Percentiles rank a stretch among this genome's conserved stretches.
These are phyloP conservation scores for Apiotrichum brassicae DNA, from an alignment of 1,284 basidiomycete species.

Conservation along the genomic window DNA sequence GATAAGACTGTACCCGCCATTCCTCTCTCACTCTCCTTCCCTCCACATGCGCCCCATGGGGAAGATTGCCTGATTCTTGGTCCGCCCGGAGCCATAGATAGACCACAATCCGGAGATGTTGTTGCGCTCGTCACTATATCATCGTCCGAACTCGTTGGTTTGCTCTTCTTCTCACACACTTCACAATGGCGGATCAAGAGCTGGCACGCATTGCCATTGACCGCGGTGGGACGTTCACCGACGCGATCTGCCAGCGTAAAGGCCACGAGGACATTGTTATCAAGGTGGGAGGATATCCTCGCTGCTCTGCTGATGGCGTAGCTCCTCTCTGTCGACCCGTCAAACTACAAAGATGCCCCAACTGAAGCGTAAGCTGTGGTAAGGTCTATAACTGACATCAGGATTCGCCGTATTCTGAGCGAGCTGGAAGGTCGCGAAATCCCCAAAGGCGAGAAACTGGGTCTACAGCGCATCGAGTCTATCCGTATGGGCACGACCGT, in stretches of 20 bases:
- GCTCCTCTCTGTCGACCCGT: slow-evolving; percentile 74
- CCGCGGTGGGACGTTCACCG: slow-evolving; percentile 45
- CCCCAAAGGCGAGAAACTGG: slow-evolving; percentile 59
- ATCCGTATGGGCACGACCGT: slow-evolving; percentile 47
- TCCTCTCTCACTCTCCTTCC: too few relatives aligned
- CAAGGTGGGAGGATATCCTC: slow-evolving; percentile 16
- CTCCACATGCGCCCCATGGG: not conserved
- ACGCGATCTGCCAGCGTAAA: slow-evolving; percentile 33
- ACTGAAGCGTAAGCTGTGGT: slow-evolving; percentile 49
- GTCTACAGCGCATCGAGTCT: slow-evolving; percentile 26
- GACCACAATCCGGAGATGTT: too few relatives aligned
- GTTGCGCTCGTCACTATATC: too few relatives aligned
- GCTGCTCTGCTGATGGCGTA: slow-evolving; percentile 36
- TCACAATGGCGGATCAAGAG: not conserved
- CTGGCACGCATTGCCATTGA: slow-evolving; percentile 27
- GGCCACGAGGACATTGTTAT: slow-evolving; percentile 28
- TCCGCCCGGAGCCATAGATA: too few relatives aligned
- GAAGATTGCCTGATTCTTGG: too few relatives aligned
- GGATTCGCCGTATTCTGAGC: slow-evolving; percentile 82
- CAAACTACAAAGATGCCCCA: slow-evolving; percentile 88
- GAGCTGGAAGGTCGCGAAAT: slow-evolving; percentile 62
- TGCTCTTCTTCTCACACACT: too few relatives aligned
- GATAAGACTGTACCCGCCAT: not conserved
- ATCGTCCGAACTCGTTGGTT: too few relatives aligned
- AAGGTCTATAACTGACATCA: slow-evolving; percentile 34